Conservation (phyloP, 306 rosid species). For the Trifolium repens region DNA sequence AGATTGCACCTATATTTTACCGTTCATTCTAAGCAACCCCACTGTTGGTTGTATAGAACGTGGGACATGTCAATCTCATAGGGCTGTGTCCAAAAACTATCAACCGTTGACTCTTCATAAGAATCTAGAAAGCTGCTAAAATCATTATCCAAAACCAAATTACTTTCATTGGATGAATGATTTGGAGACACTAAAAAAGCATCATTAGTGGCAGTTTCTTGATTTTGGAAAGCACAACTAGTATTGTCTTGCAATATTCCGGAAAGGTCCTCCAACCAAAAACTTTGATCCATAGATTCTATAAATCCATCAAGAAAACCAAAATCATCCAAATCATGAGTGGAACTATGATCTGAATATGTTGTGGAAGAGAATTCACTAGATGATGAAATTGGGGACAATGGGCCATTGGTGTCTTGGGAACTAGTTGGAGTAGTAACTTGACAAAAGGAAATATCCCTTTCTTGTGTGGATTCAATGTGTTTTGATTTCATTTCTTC, state of each 20-base stretch:
- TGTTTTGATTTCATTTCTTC: constrained; percentile 21
- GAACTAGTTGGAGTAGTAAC: constrained; percentile 9
- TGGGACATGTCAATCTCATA: constrained; percentile 18
- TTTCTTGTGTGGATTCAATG: background rate
- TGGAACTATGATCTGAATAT: background rate
- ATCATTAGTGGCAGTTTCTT: background rate
- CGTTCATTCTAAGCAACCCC: background rate
- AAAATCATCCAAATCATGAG: constrained; percentile 28
- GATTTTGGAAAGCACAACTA: background rate
- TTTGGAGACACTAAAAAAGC: constrained; percentile 24
- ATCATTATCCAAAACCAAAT: background rate
- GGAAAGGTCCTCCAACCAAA: constrained; percentile 42
- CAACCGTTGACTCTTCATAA: constrained; percentile 2
- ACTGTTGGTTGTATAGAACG: background rate
- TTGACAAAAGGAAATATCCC: background rate
- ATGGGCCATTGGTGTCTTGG: background rate
- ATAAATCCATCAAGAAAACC: constrained; percentile 37
- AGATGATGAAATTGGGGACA: constrained; percentile 20
- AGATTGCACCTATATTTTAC: too few species aligned
- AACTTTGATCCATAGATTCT: background rate
- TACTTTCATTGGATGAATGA: constrained; percentile 2
- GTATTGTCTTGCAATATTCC: background rate
- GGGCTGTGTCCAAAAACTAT: constrained; percentile 42
- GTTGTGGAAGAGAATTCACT: constrained; percentile 29
- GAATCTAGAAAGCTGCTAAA: constrained; percentile 22